Evolutionary conservation across 305 asterid species (phyloP).

Genomic region (Rubia balearica): DNA sequence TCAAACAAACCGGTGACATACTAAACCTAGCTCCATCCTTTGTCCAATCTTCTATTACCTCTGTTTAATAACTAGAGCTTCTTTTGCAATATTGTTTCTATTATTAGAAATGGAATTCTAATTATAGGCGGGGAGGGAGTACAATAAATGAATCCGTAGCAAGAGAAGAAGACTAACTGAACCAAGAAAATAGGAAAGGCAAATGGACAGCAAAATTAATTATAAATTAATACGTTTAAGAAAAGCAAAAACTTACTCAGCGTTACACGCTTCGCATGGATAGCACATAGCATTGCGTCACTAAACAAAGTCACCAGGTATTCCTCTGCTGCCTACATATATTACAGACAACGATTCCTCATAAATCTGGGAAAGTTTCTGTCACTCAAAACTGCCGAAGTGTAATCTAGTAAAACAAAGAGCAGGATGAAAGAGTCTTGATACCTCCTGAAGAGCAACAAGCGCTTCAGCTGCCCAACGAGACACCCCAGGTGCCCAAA

Average conservation of each 20-base stretch:
- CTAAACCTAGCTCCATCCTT: neutral
- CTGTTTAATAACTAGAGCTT: neutral
- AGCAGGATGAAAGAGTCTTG: neutral
- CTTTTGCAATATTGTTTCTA: neutral
- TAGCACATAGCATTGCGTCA: constrained; percentile 79
- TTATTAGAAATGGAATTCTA: neutral
- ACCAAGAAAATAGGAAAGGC: neutral
- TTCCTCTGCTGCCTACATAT: constrained; percentile 79
- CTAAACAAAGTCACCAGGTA: constrained; percentile 65
- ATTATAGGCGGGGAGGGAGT: neutral
- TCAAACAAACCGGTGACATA: neutral
- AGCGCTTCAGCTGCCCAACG: constrained; percentile 96
- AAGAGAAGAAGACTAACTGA: neutral
- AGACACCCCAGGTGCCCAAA: constrained; percentile 39
- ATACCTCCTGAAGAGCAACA: constrained; percentile 90
- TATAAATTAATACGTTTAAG: constrained; percentile 7
- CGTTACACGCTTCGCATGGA: constrained; percentile 96
- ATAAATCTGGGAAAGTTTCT: constrained; percentile 2
- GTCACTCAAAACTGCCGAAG: neutral
- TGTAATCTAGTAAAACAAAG: neutral
- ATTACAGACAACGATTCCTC: constrained; percentile 5
- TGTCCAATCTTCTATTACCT: neutral
- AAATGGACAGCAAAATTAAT: neutral
- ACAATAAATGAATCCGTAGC: neutral
- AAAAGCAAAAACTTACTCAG: constrained; percentile 54